Evolutionary conservation across 148 eudicot genomes (phyloP).

Genomic region (Salicornia ramosissima): DNA sequence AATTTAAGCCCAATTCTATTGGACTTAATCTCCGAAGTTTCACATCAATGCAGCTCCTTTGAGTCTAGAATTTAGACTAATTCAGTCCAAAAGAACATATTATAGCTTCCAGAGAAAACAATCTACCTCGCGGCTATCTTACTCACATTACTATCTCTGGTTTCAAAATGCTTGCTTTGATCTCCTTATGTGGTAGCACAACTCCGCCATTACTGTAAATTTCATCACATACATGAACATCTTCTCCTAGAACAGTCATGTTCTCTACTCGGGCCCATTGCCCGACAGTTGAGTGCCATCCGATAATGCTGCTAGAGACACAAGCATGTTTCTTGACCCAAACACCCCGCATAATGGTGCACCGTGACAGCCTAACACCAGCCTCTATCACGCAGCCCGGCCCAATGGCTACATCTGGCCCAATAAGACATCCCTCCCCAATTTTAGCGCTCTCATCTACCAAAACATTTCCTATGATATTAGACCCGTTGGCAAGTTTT

Average conservation of each 20-base stretch:
- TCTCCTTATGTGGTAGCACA: conserved; percentile 87
- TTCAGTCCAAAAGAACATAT: no score
- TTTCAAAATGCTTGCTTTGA: conserved; percentile 81
- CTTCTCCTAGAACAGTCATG: conserved; percentile 89
- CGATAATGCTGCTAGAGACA: conserved; percentile 73
- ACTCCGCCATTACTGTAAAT: conserved; percentile 87
- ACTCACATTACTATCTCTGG: conserved; percentile 92
- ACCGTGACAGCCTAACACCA: conserved; percentile 80
- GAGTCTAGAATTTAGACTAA: no score
- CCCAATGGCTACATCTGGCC: conserved; percentile 93
- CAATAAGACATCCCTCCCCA: conserved; percentile 90
- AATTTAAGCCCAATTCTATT: no score
- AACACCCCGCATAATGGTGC: conserved; percentile 89
- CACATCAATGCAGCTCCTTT: no score
- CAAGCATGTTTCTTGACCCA: conserved; percentile 79
- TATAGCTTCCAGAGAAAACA: conserved; percentile 21
- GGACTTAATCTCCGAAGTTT: no score
- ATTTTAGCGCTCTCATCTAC: conserved; percentile 75
- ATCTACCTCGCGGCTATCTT: background rate
- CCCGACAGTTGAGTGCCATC: conserved; percentile 95
- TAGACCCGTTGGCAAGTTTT: conserved; percentile 54
- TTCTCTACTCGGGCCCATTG: conserved; percentile 90
- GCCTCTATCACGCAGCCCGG: conserved; percentile 89
- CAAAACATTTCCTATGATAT: conserved; percentile 73
- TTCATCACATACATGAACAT: conserved; percentile 82